Conservation (phyloP, 768 basidiomycete species). For the Auriscalpium orientale region DNA sequence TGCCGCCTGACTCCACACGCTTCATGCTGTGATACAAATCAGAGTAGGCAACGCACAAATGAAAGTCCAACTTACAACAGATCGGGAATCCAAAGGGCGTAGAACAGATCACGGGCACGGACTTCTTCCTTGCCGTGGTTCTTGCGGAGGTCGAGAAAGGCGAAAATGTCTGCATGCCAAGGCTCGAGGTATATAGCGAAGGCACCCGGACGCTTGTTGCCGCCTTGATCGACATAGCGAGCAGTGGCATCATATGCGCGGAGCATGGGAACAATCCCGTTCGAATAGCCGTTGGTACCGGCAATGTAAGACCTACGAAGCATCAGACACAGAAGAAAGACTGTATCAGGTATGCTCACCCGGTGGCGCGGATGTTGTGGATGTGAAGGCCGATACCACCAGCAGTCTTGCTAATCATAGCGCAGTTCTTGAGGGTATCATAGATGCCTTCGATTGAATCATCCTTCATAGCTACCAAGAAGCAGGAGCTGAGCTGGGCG, state of each 20-base stretch:
- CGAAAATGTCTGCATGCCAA: conserved; percentile 97
- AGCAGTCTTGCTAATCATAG: conserved; percentile 98
- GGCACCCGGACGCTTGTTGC: conserved; percentile 98
- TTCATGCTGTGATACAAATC: conserved; percentile 64
- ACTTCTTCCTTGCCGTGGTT: conserved; percentile 98
- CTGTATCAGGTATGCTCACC: conserved; percentile 37
- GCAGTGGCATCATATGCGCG: conserved; percentile 97
- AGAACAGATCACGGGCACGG: conserved; percentile 94
- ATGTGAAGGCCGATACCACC: conserved; percentile 96
- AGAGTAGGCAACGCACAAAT: background rate
- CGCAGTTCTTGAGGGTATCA: conserved; percentile 95
- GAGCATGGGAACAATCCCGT: conserved; percentile 98
- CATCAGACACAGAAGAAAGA: conserved; percentile 1
- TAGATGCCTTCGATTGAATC: conserved; percentile 99
- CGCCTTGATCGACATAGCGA: conserved; percentile 97
- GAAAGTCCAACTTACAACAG: conserved; percentile 61
- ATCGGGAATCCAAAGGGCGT: conserved; percentile 96
- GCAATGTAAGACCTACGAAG: conserved; percentile 85
- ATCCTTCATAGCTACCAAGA: conserved; percentile 97
- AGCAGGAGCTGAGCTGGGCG: conserved; percentile 94
- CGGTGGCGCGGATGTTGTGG: conserved; percentile 93
- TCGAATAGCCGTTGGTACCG: conserved; percentile 97
- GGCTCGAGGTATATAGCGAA: conserved; percentile 99
- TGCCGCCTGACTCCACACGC: conserved; percentile 79
- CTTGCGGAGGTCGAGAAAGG: conserved; percentile 95